Percentiles rank a stretch among this genome's conserved stretches.
Evolutionary conservation across 2,329 filamentous ascomycete species (phyloP).

Genomic region (Botrytis sinoallii): DNA sequence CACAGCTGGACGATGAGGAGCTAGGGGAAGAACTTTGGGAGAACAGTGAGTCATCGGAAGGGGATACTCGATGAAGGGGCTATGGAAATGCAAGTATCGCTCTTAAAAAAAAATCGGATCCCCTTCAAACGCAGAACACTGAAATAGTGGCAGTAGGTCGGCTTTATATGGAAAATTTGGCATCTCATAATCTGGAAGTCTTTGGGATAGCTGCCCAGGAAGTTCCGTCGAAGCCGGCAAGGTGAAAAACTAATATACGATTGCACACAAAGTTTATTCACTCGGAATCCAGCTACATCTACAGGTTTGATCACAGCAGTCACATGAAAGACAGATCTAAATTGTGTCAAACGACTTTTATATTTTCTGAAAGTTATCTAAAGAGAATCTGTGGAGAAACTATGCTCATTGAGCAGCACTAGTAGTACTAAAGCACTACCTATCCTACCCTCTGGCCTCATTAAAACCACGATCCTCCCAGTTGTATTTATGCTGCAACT

Average conservation of each 20-base stretch:
- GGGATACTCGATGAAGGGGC: neutral
- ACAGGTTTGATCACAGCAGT: neutral
- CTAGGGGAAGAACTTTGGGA: neutral
- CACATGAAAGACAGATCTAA: neutral
- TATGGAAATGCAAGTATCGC: too few species aligned
- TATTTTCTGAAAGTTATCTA: neutral
- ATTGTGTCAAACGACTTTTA: neutral
- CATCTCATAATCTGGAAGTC: too few species aligned
- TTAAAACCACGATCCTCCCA: slow-evolving; percentile 1
- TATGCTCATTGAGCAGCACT: neutral
- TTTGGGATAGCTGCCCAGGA: neutral
- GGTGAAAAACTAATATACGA: neutral
- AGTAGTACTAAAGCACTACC: neutral
- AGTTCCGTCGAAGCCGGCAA: neutral
- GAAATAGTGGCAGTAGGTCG: too few species aligned
- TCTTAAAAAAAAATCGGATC: too few species aligned
- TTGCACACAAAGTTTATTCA: neutral
- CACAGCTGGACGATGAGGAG: neutral
- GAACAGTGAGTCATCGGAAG: neutral
- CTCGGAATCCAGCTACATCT: neutral
- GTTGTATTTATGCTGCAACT: slow-evolving; percentile 13
- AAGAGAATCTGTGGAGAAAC: neutral
- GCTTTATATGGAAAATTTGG: too few species aligned
- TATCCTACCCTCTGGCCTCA: neutral
- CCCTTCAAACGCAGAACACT: too few species aligned